Evolutionary conservation across 805 yeast species (phyloP), one percentile per base, ranked within the genome.

Genomic region (Suhomyces xylopsoci): DNA sequence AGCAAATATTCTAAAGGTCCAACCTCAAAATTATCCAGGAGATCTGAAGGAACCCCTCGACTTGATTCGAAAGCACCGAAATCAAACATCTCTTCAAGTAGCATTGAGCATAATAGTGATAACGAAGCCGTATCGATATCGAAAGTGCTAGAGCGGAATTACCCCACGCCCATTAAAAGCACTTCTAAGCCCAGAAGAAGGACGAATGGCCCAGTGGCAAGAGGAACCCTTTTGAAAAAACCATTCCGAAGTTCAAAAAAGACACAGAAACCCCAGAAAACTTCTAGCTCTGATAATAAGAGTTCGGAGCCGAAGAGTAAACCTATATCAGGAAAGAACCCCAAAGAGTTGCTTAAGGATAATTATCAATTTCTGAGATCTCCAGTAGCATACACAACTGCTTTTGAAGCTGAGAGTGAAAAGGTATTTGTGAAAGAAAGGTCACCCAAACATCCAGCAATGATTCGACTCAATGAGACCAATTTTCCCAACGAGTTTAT

Each of bases 321-420:
- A 26, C 9, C 8, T 25, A 34, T 10, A 17, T 19, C 28, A 9
- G 30, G 19, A 12, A 26, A 44, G n/a, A 42, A 49, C 15, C 42
- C 55, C 9, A 52, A 49, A n/a, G 50, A 49, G 7, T 12, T 52
- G 10, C 42, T 52, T 7, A 32, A 46, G 24, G 32, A 41, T 22
- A 46, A 49, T 3, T 52, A 49, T 34, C 15, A 41, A 7, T 52
- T 52, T 42, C 52, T 61, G 61, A 58, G 74, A 43, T 55, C 57
- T 22, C 76, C 78, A 1, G 45, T 55, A 15, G 52, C 56, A 32
- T 55, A 62, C 36, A 74, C 78, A 2, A 65, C 69, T 2, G 67
- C 55, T 0, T 58, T 68, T 47, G 79, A 74, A 54, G 73, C 66
- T 0, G 78, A 73, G 46, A 71, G 73, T 47, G 55, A 58, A 3